These are phyloP conservation scores for Epichloe uncinata DNA, from an alignment of 2,329 filamentous ascomycete genomes.

Conservation along the genomic window DNA sequence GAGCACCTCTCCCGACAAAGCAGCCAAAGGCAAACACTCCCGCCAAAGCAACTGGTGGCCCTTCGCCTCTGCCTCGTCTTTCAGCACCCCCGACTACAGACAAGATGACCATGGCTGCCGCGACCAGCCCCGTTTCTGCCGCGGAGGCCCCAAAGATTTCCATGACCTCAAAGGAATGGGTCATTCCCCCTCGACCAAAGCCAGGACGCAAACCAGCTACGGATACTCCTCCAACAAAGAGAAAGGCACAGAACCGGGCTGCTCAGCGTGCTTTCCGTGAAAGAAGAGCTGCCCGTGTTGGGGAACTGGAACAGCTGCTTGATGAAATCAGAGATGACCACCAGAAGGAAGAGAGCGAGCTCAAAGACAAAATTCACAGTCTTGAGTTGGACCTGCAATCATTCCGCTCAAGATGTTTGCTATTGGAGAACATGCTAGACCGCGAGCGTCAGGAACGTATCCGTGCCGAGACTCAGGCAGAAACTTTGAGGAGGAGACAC, in stretches of 20 bases:
- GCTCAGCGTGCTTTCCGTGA: constrained; percentile 87
- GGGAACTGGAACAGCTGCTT: constrained; percentile 56
- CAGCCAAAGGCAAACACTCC: constrained; percentile 7
- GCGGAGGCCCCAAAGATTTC: constrained; percentile 35
- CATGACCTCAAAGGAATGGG: constrained; percentile 74
- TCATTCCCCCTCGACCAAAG: constrained; percentile 72
- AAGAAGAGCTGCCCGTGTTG: constrained; percentile 70
- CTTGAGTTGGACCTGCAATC: constrained; percentile 56
- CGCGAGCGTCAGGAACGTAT: constrained; percentile 39
- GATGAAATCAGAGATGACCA: constrained; percentile 45
- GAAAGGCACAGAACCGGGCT: constrained; percentile 87
- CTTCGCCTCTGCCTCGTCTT: constrained; percentile 15
- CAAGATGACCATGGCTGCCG: constrained; percentile 35
- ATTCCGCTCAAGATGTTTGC: constrained; percentile 46
- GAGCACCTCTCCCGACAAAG: constrained; percentile 13
- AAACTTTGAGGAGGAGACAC: constrained; percentile 19
- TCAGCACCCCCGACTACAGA: constrained; percentile 23
- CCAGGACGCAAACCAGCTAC: constrained; percentile 89
- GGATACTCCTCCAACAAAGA: constrained; percentile 82
- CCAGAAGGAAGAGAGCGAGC: constrained; percentile 42
- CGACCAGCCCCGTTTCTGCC: constrained; percentile 27
- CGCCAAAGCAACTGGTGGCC: constrained; percentile 16
- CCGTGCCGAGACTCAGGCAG: constrained; percentile 27
- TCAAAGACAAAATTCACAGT: constrained; percentile 41
- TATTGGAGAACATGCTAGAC: constrained; percentile 50